Evolutionary conservation across 768 basidiomycete genomes (phyloP), one percentile per base, ranked within the genome.

Genomic region (Leucocoprinus leucothites): DNA sequence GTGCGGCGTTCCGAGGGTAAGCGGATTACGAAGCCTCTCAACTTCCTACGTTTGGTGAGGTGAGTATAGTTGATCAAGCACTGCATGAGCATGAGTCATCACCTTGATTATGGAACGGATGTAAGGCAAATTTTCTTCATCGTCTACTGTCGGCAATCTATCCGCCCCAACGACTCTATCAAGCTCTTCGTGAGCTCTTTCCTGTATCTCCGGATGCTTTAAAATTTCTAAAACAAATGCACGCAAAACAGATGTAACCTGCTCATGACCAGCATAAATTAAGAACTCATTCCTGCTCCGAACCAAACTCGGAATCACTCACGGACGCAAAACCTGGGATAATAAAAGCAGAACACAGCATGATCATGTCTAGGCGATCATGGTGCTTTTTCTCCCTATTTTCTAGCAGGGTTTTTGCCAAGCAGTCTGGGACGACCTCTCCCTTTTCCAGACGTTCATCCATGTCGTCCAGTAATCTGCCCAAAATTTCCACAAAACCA

Each of bases 261-360:
- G 34, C n/a, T 13, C 3, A 6, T 38, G 8, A 48, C 11, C 31
- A 5, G 5, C 6, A 31, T 31, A 41, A 36, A 22, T 22, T 34
- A 38, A 43, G 14, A n/a, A 24, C 3, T 14, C 21, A 45, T 22
- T 8, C 9, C 43, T 42, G 25, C 2, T 16, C 11, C 18, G 35
- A 44, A 7, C 28, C 40, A 26, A 26, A 11, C 4, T 18, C 38
- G 46, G 59, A 38, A 21, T 11, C 3, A 75, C 76, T 26, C 21
- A 52, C 51, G 14, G 77, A 71, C 53, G 78, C 70, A n/a, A 78
- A 72, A 11, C 77, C 77, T 3, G 72, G 77, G 9, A 77, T 71
- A 67, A 73, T 76, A 57, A 78, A 77, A 3, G 69, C 74, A 3
- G 72, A 63, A 18, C 71, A 68, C 14, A 79, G 62, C 28, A 77